Evolutionary conservation across 495 filamentous ascomycete genomes (phyloP), one percentile per base, ranked within the genome.

Genomic region (Mytilinidion resinicola): DNA sequence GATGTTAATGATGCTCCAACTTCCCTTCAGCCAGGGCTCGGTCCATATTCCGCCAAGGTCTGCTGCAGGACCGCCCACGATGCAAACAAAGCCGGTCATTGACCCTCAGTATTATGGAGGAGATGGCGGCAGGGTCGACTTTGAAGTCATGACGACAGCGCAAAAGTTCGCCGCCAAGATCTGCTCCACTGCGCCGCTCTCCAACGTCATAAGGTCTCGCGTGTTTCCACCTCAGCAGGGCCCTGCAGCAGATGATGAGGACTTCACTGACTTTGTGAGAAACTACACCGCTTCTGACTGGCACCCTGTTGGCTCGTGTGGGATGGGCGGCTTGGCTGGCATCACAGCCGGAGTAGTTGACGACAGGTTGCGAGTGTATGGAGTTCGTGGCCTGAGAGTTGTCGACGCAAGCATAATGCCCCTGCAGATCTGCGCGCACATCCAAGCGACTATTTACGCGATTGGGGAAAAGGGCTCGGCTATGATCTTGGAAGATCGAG

Each of bases 1-100:
- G 9, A 73, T 83, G 72, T 58, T 78, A 4, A 74, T 77, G 61
- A 80, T 82, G 65, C 69, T 81, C 4, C 78, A 81, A 61, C 77
- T 59, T 21, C 56, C 56, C 15, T 35, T 59, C 11, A 49, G 55
- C 0, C 41, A 38, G 34, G 56, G 56, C 11, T 53, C 43, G 17
- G 58, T 63, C 15, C 60, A 63, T 50, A 59, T 63, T 34, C 48
- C 60, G 3, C 17, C 60, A 4, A 15, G 5, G 78, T 25, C 37
- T 15, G 14, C 53, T 35, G 33, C 36, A 21, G 59, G 62, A 1
- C 37, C 59, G 8, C 51, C 38, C 12, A 60, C 36, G 25, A 53
- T 55, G 10, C 15, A 62, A 17, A 42, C 65, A 39, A 72, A 70
- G 43, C 72, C 74, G 6, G 42, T 72, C 30, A 79, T 81, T 30